These are phyloP conservation scores for Nicotiana otophora DNA, from an alignment of 257 asterid genomes.

Conservation along the genomic window DNA sequence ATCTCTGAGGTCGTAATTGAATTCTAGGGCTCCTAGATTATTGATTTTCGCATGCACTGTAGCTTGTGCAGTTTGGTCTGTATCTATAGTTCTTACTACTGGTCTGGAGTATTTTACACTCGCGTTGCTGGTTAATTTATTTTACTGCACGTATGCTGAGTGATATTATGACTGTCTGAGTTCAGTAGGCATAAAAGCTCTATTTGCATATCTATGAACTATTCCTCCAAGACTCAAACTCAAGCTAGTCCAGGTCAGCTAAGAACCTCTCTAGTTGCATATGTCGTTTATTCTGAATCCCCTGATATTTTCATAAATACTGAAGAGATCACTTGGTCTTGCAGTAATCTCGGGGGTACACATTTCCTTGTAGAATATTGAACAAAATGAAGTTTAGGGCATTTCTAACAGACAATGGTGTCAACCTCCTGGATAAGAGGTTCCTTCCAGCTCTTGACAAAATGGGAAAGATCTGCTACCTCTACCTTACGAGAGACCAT, in stretches of 20 bases:
- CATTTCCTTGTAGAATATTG: not conserved
- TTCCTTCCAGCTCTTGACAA: slow-evolving; percentile 82
- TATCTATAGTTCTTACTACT: not conserved
- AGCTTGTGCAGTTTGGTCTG: not conserved
- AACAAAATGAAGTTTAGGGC: slow-evolving; percentile 80
- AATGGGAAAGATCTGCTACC: slow-evolving; percentile 69
- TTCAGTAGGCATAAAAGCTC: not conserved
- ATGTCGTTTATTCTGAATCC: not conserved
- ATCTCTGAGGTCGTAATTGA: not conserved
- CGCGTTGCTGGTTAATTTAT: not conserved
- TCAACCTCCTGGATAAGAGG: slow-evolving; percentile 71
- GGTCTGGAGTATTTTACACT: too few species aligned
- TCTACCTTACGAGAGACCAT: slow-evolving; percentile 68
- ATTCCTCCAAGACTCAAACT: not conserved
- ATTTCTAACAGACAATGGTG: slow-evolving; percentile 65
- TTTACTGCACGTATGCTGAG: not conserved
- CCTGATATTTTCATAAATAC: not conserved
- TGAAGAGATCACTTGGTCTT: not conserved
- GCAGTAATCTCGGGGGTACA: not conserved
- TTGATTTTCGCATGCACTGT: not conserved
- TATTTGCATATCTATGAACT: not conserved
- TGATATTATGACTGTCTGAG: not conserved
- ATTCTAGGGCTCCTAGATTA: not conserved
- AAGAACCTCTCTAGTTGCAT: not conserved
- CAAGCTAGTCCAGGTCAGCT: not conserved